These are phyloP conservation scores for Pulveroboletus sp. DNA, from an alignment of 768 basidiomycete genomes.

Conservation along the genomic window DNA sequence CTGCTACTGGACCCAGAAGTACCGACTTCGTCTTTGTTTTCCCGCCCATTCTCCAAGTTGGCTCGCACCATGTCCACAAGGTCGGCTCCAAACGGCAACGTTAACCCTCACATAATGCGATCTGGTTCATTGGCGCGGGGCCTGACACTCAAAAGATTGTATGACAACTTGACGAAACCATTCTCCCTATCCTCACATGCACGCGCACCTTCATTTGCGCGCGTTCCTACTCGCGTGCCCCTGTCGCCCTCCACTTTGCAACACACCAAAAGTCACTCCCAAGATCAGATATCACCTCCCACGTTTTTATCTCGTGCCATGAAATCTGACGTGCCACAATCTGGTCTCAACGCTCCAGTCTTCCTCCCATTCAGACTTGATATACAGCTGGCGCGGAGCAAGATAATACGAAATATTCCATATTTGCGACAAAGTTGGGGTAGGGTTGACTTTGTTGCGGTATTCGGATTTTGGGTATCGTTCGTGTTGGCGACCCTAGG, in stretches of 20 bases:
- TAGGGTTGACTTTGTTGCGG: slow-evolving; percentile 82
- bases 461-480: slow-evolving; percentile 81
- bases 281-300: slow-evolving; percentile 40
- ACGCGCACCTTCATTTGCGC: slow-evolving; percentile 13
- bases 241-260: neutral
- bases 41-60: slow-evolving; percentile 31
- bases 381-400: slow-evolving; percentile 49
- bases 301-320: slow-evolving; percentile 49
- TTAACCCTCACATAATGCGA: slow-evolving; percentile 19
- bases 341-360: slow-evolving; percentile 37
- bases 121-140: slow-evolving; percentile 40
- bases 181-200: slow-evolving; percentile 41
- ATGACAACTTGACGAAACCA: slow-evolving; percentile 46
- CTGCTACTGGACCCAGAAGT: slow-evolving; percentile 83
- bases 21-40: slow-evolving; percentile 46
- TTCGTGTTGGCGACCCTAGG: slow-evolving; percentile 70
- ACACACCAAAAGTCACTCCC: slow-evolving; percentile 14
- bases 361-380: slow-evolving; percentile 59
- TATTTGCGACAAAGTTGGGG: slow-evolving; percentile 93
- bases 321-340: slow-evolving; percentile 35
- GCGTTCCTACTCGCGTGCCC: slow-evolving; percentile 8
- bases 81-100: slow-evolving; percentile 26
- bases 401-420: slow-evolving; percentile 66
- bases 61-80: slow-evolving; percentile 23
- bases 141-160: slow-evolving; percentile 41